phyloP scores from a whole-genome alignment of 208 protist species.

The Porcisia hertigi region DNA sequence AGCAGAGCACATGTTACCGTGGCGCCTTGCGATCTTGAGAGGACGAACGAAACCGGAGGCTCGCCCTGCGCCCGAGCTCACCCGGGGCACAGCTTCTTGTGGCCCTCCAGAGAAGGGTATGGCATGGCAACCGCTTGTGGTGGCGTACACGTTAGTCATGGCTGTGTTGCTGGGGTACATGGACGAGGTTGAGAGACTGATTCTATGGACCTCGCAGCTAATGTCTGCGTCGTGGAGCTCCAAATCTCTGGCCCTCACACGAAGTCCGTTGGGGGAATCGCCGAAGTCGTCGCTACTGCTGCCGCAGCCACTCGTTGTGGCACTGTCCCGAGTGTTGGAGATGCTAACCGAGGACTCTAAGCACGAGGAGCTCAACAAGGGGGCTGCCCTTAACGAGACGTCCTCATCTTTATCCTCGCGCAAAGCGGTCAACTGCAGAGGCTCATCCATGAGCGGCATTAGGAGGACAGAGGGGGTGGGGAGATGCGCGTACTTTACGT shows the following conservation, averaged over 20 bases:
- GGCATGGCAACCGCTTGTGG: not conserved
- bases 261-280: not conserved
- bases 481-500: not conserved
- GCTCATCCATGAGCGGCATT: conserved; percentile 8
- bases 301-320: not conserved
- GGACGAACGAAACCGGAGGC: not conserved
- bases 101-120: not conserved
- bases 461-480: not conserved
- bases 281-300: not conserved
- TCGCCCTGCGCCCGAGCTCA: conserved; percentile 2
- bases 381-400: not conserved
- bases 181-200: not conserved
- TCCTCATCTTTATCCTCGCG: conserved; percentile 7
- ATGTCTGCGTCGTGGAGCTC: not conserved
- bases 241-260: too few relatives aligned
- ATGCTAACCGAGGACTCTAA: not conserved
- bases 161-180: conserved; percentile 4
- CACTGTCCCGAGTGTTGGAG: not conserved
- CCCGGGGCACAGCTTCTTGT: not conserved
- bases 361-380: conserved; percentile 13
- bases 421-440: conserved; percentile 12
- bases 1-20: not conserved
- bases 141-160: not conserved
- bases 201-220: not conserved
- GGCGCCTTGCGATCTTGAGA: not conserved